phyloP scores from a whole-genome alignment of 1,284 basidiomycete genomes.

The Apiotrichum siamense region DNA sequence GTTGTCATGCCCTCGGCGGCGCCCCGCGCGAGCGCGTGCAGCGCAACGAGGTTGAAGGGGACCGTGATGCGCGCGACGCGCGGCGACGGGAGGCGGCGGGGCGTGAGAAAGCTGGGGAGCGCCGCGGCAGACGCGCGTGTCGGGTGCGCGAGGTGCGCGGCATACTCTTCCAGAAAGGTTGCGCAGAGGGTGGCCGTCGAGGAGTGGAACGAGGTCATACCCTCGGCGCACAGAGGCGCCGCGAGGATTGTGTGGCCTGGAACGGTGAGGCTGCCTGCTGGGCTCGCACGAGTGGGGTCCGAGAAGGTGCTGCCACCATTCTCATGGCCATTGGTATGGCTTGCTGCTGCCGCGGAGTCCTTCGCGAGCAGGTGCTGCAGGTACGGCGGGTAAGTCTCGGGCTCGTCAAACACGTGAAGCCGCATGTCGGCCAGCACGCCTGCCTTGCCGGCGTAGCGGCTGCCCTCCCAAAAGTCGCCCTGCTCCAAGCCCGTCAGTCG shows the following conservation, averaged over 20 bases:
- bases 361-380: neutral
- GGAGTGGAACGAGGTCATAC: conserved; percentile 25
- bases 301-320: neutral
- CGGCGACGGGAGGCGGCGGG: conserved; percentile 30
- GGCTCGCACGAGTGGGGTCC: too few relatives aligned
- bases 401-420: conserved; percentile 29
- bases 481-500: conserved; percentile 34
- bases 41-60: conserved; percentile 42
- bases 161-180: conserved; percentile 27
- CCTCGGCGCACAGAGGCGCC: neutral
- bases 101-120: conserved; percentile 34
- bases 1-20: conserved; percentile 69
- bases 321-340: neutral
- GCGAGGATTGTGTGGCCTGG: neutral
- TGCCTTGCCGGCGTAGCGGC: conserved; percentile 32
- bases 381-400: conserved; percentile 6
- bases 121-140: neutral
- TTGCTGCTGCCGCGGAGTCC: neutral
- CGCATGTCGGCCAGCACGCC: conserved; percentile 27
- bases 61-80: conserved; percentile 34
- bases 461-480: conserved; percentile 42
- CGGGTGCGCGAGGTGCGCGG: neutral
- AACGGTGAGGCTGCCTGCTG: too few relatives aligned
- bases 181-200: conserved; percentile 20
- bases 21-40: conserved; percentile 60